phyloP scores from a whole-genome alignment of 2,329 filamentous ascomycete species.

The Endothia cerciana region DNA sequence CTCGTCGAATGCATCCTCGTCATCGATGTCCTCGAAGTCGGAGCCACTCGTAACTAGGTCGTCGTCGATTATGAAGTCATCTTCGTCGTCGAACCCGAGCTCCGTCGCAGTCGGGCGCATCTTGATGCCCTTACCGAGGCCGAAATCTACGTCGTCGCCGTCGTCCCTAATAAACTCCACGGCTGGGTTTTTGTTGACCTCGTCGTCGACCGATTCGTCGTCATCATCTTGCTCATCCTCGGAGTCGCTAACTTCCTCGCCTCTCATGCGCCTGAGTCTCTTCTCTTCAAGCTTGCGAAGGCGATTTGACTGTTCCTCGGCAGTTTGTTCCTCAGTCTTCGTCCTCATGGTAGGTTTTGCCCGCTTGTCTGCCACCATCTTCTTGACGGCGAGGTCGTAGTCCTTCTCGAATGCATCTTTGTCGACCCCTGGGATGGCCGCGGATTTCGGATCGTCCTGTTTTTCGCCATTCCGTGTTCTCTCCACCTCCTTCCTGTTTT shows the following conservation, averaged over 20 bases:
- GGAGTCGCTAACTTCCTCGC: constrained; percentile 71
- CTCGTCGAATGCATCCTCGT: constrained; percentile 56
- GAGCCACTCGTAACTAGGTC: constrained; percentile 84
- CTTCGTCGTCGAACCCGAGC: constrained; percentile 85
- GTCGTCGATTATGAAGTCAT: constrained; percentile 90
- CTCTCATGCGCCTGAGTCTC: constrained; percentile 83
- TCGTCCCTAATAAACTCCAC: constrained; percentile 30
- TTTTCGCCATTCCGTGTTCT: constrained; percentile 34
- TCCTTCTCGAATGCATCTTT: constrained; percentile 77
- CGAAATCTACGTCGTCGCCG: constrained; percentile 61
- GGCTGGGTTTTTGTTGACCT: constrained; percentile 39
- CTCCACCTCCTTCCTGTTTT: constrained; percentile 40
- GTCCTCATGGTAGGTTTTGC: constrained; percentile 85
- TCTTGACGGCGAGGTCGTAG: constrained; percentile 82
- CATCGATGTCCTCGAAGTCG: constrained; percentile 59
- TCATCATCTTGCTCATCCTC: constrained; percentile 51
- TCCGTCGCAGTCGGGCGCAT: constrained; percentile 60
- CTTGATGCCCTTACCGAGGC: constrained; percentile 63
- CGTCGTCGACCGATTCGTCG: constrained; percentile 40
- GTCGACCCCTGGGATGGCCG: constrained; percentile 54
- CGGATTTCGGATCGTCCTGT: constrained; percentile 28
- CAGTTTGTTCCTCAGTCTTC: constrained; percentile 87
- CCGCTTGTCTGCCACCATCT: constrained; percentile 81
- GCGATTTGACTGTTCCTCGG: constrained; percentile 74
- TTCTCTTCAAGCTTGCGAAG: constrained; percentile 83